These are phyloP conservation scores for Moesziomyces aphidis DNA, from an alignment of 1,284 basidiomycete genomes.

Conservation along the genomic window DNA sequence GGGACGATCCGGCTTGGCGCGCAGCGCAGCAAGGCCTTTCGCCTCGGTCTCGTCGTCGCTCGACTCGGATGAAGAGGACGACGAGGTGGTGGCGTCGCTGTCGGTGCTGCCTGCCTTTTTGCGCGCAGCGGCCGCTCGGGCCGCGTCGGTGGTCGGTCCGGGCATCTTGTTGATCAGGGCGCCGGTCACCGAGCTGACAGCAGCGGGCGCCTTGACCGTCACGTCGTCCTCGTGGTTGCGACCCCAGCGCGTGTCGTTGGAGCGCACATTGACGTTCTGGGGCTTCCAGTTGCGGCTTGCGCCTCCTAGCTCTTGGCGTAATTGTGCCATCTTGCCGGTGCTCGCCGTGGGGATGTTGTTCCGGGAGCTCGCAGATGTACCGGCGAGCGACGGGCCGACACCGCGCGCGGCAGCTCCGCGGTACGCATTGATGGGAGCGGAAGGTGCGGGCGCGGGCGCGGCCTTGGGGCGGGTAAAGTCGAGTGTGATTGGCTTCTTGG, in stretches of 20 bases:
- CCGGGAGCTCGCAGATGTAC: conserved; percentile 16
- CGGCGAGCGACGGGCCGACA: conserved; percentile 11
- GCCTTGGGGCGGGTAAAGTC: conserved; percentile 40
- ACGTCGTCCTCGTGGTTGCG: conserved; percentile 53
- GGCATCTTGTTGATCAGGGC: conserved; percentile 45
- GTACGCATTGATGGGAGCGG: conserved; percentile 52
- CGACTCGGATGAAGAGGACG: conserved; percentile 55
- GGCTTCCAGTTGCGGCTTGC: conserved; percentile 37
- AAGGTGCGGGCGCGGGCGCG: conserved; percentile 17
- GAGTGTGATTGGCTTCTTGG: conserved; percentile 41
- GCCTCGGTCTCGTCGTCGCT: conserved; percentile 73
- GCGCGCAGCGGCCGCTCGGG: conserved; percentile 24
- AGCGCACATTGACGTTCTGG: conserved; percentile 45
- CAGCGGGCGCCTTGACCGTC: conserved; percentile 52
- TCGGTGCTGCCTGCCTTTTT: conserved; percentile 24
- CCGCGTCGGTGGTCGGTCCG: conserved; percentile 19
- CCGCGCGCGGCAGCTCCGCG: conserved; percentile 33
- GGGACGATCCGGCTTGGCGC: conserved; percentile 32
- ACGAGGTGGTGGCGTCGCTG: conserved; percentile 59
- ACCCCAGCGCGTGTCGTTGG: conserved; percentile 30
- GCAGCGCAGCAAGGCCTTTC: conserved; percentile 73
- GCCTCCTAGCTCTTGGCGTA: conserved; percentile 52
- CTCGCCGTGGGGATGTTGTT: conserved; percentile 21
- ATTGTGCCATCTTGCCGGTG: conserved; percentile 49
- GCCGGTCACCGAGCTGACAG: conserved; percentile 58